Percentiles rank a stretch among this genome's conserved stretches.
These are phyloP conservation scores for Leucosporidium creatinivorum DNA, from an alignment of 768 basidiomycete genomes.

Conservation along the genomic window DNA sequence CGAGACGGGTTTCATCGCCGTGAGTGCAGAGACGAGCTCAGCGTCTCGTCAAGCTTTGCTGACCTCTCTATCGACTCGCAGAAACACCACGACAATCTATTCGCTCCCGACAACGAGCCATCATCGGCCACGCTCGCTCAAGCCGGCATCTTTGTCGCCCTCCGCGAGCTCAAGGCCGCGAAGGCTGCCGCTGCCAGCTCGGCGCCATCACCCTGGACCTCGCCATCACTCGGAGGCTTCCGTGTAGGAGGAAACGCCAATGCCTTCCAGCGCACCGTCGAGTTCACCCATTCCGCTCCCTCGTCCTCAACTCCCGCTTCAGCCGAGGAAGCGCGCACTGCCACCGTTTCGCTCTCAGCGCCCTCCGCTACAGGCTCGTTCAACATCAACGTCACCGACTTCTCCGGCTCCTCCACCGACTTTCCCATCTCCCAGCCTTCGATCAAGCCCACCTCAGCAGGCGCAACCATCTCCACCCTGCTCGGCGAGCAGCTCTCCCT, in stretches of 20 bases:
- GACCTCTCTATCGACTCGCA: conserved; percentile 37
- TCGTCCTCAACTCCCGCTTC: too few species aligned
- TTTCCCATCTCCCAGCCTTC: not conserved
- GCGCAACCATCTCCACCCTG: not conserved
- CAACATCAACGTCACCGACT: conserved; percentile 12
- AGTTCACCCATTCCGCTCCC: conserved; percentile 10
- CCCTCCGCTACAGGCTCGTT: not conserved
- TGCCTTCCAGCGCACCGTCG: not conserved
- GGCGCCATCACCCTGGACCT: conserved; percentile 50
- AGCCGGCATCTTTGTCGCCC: conserved; percentile 65
- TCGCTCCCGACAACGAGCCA: conserved; percentile 58
- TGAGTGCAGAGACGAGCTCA: conserved; percentile 40
- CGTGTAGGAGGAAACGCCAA: conserved; percentile 63
- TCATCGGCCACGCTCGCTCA: conserved; percentile 62
- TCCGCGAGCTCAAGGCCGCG: conserved; percentile 52
- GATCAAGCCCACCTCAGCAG: not conserved
- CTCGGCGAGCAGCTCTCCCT: conserved; percentile 1
- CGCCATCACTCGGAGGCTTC: conserved; percentile 62
- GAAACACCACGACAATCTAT: conserved; percentile 79
- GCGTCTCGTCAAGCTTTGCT: not conserved
- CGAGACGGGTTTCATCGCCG: conserved; percentile 87
- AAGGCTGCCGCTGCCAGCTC: conserved; percentile 16
- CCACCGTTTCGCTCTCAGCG: not conserved
- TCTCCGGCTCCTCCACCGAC: not conserved
- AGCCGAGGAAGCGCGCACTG: not conserved